Percentiles rank a stretch among this genome's conserved stretches.
Conservation (phyloP, 176 grass and related monocot species). For the Triticum turgidum region DNA sequence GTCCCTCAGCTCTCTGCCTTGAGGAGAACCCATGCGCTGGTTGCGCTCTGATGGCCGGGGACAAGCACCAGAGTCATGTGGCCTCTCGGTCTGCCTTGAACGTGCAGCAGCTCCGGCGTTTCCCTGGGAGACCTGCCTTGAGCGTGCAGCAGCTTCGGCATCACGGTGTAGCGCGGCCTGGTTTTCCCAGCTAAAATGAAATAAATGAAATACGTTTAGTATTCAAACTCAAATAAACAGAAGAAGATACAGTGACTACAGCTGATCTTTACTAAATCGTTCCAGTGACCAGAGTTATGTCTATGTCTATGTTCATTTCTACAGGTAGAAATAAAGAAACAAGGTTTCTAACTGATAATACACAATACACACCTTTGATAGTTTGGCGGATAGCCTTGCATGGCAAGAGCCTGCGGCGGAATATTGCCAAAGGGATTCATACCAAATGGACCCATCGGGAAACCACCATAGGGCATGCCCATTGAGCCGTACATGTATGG, state of each 20-base stretch:
- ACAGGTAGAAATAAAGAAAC: background rate
- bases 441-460: slow-evolving; percentile 26
- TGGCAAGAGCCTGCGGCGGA: slow-evolving; percentile 1
- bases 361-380: slow-evolving; percentile 29
- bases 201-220: background rate
- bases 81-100: slow-evolving; percentile 17
- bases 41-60: slow-evolving; percentile 20
- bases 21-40: background rate
- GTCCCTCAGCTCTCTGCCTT: slow-evolving; percentile 13
- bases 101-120: background rate
- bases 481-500: slow-evolving; percentile 36
- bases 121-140: background rate
- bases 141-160: slow-evolving; percentile 5
- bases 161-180: background rate
- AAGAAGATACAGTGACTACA: background rate
- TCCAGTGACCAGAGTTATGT: too few species aligned
- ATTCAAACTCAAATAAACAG: background rate
- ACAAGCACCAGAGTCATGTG: background rate
- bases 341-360: background rate
- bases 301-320: background rate
- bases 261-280: too few species aligned
- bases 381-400: slow-evolving; percentile 37
- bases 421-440: slow-evolving; percentile 16
- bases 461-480: slow-evolving; percentile 33
- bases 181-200: slow-evolving; percentile 22